Evolutionary conservation across 208 protist species (phyloP).

Genomic region (Leishmania gerbilli): DNA sequence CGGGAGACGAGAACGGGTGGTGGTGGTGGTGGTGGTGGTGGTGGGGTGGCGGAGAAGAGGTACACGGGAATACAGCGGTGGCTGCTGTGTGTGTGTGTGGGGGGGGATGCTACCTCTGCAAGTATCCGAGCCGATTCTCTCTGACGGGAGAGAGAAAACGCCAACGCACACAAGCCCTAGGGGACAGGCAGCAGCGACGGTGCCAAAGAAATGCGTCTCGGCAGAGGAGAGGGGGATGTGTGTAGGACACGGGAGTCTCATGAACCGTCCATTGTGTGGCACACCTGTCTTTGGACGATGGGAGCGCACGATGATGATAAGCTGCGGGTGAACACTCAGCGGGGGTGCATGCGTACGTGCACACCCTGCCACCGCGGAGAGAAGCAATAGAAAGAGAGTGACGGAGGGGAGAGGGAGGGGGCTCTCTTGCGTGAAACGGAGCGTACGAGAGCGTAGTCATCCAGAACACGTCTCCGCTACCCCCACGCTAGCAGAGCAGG

Average conservation of each 20-base stretch:
- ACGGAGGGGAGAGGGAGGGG: neutral
- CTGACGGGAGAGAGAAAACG: neutral
- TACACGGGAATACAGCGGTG: neutral
- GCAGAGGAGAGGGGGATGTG: neutral
- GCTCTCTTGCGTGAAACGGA: neutral
- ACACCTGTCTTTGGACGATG: neutral
- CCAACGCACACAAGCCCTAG: neutral
- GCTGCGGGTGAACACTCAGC: neutral
- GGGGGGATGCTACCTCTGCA: neutral
- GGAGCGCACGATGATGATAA: neutral
- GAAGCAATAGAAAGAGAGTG: neutral
- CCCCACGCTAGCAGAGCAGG: neutral
- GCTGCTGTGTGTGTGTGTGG: neutral
- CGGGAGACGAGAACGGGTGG: neutral
- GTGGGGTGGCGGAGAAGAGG: neutral
- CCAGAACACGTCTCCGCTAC: neutral
- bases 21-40: neutral
- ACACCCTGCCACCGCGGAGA: neutral
- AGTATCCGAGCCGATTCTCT: too few relatives aligned
- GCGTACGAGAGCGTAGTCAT: neutral
- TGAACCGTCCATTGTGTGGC: neutral
- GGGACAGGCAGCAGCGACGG: neutral
- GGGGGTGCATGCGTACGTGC: neutral
- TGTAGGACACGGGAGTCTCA: neutral
- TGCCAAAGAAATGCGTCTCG: constrained; percentile 4